These are phyloP conservation scores for Musa beccarii DNA, from an alignment of 176 grass and related monocot genomes.

Conservation along the genomic window DNA sequence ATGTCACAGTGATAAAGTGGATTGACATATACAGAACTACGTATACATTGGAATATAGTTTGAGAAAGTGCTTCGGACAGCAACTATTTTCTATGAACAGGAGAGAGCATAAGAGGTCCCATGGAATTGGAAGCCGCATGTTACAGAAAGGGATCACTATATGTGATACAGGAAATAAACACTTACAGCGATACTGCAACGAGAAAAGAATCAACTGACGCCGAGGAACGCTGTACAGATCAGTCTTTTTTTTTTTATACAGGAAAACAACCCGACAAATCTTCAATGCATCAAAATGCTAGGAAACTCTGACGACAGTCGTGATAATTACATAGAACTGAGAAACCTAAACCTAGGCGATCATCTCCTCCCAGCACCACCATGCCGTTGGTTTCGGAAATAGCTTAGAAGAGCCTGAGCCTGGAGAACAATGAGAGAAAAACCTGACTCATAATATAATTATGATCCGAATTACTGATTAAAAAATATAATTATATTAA, in stretches of 20 bases:
- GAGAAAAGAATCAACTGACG: not conserved
- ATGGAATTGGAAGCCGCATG: not conserved
- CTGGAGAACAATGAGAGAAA: conserved; percentile 28
- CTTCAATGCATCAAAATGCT: not conserved
- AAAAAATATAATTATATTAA: not conserved
- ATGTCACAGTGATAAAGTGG: too few relatives aligned
- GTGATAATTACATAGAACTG: conserved; percentile 8
- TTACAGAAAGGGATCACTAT: not conserved
- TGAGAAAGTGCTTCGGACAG: too few relatives aligned
- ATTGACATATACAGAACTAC: too few relatives aligned
- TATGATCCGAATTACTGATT: not conserved
- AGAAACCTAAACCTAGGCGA: not conserved
- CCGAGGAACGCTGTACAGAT: not conserved
- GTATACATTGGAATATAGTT: too few relatives aligned
- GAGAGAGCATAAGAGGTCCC: not conserved
- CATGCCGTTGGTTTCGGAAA: conserved; percentile 74
- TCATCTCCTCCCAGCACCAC: conserved; percentile 28
- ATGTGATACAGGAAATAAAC: not conserved
- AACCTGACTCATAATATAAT: not conserved
- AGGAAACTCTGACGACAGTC: not conserved
- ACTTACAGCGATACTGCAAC: not conserved
- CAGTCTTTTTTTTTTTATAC: not conserved
- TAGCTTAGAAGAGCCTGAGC: conserved; percentile 77
- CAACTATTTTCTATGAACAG: not conserved
- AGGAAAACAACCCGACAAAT: not conserved